phyloP scores from a whole-genome alignment of 2,329 filamentous ascomycete species.

The Xylariaceae sp. region DNA sequence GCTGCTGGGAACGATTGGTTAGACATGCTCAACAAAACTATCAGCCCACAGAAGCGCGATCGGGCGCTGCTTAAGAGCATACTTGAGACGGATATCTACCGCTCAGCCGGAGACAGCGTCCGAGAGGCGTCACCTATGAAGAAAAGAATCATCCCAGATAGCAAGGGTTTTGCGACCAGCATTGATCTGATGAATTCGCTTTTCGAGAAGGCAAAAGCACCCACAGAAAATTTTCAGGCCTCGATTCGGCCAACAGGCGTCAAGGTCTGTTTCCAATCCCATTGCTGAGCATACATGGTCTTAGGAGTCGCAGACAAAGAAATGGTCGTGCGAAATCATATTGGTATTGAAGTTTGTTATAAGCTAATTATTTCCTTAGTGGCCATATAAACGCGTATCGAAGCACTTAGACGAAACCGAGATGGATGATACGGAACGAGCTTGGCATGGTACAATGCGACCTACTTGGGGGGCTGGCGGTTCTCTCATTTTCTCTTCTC shows the following conservation, averaged over 20 bases:
- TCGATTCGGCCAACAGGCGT: slow-evolving; percentile 58
- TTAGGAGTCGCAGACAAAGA: slow-evolving; percentile 1
- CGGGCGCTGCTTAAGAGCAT: slow-evolving; percentile 63
- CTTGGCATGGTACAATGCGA: slow-evolving; percentile 69
- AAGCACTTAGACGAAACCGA: slow-evolving; percentile 57
- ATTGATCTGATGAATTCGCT: slow-evolving; percentile 96
- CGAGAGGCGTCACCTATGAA: slow-evolving; percentile 33
- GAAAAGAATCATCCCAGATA: slow-evolving; percentile 40
- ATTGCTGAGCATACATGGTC: slow-evolving; percentile 15
- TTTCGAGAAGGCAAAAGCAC: slow-evolving; percentile 68
- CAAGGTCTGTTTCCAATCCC: slow-evolving; percentile 71
- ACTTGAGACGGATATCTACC: slow-evolving; percentile 58
- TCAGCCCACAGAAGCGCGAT: slow-evolving; percentile 90
- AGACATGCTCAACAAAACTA: slow-evolving; percentile 86
- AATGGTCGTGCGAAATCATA: slow-evolving; percentile 25
- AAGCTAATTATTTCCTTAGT: slow-evolving; percentile 59
- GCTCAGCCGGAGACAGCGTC: slow-evolving; percentile 35
- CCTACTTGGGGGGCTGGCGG: slow-evolving; percentile 76
- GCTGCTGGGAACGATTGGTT: slow-evolving; percentile 82
- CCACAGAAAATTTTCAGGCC: slow-evolving; percentile 50
- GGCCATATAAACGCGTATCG: slow-evolving; percentile 79
- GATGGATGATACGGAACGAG: slow-evolving; percentile 60
- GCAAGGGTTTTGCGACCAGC: slow-evolving; percentile 73
- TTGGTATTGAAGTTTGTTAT: slow-evolving; percentile 26
- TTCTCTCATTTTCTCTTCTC: slow-evolving; percentile 61